Percentiles rank a stretch among this genome's conserved stretches.
Conservation (phyloP, 805 yeast genomes). For the Wickerhamomyces hampshirensis region DNA sequence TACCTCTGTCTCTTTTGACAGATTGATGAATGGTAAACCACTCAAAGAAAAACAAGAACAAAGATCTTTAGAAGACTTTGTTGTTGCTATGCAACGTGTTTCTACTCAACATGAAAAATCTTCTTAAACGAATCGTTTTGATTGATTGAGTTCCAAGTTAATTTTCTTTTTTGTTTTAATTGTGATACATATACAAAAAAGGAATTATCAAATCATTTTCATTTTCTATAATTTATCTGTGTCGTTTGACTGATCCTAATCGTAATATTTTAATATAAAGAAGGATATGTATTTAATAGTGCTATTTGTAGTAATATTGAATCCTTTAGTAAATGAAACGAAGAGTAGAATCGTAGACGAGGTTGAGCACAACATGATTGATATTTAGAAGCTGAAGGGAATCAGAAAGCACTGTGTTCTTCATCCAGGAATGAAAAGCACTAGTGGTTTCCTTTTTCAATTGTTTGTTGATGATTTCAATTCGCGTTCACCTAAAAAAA, state of each 20-base stretch:
- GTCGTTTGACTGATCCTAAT: not conserved
- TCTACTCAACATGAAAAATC: constrained; percentile 87
- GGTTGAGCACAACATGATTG: too few species aligned
- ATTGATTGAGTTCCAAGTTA: constrained; percentile 4
- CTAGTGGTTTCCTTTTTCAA: too few species aligned
- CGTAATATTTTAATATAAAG: not conserved
- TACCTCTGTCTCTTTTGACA: constrained; percentile 72
- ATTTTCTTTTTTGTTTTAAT: constrained; percentile 4
- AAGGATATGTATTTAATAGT: not conserved
- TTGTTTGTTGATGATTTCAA: too few species aligned
- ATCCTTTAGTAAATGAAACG: constrained; percentile 3
- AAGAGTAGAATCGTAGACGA: too few species aligned
- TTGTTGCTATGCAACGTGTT: constrained; percentile 83
- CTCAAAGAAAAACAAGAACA: constrained; percentile 48
- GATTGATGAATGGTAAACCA: constrained; percentile 79
- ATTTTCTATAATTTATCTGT: constrained; percentile 1
- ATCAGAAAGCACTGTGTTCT: too few species aligned
- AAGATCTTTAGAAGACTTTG: constrained; percentile 79
- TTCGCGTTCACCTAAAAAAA: too few species aligned
- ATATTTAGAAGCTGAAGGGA: too few species aligned
- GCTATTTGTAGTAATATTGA: constrained; percentile 2
- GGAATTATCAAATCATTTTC: constrained; percentile 1
- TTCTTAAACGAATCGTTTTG: constrained; percentile 33
- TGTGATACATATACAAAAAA: not conserved
- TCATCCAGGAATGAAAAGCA: too few species aligned